A percentile compares a stretch with the other conserved stretches of the same genome.
Evolutionary conservation across 331 rosid species (phyloP).

Genomic region (Arachis monticola): DNA sequence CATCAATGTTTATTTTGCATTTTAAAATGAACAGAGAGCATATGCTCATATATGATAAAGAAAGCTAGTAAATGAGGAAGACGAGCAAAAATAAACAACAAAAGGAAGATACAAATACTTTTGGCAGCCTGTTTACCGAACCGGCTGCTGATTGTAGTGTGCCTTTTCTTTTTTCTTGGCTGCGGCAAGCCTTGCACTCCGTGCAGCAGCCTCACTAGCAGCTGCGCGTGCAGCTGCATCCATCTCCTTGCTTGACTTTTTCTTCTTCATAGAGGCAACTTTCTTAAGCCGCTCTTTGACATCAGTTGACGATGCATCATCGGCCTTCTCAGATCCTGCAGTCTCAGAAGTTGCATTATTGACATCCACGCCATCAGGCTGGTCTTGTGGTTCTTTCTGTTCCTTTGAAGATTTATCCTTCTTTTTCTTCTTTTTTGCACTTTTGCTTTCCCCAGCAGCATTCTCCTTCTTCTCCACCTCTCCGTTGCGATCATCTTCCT

Average conservation of each 20-base stretch:
- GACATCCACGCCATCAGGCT: conserved; percentile 42
- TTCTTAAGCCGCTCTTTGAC: conserved; percentile 78
- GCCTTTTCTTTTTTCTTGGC: conserved; percentile 79
- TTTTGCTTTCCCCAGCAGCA: conserved; percentile 60
- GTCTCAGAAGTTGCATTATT: conserved; percentile 44
- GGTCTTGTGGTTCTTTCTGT: conserved; percentile 63
- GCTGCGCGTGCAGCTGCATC: conserved; percentile 82
- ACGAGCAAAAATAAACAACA: conserved; percentile 24
- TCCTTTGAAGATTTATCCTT: conserved; percentile 75
- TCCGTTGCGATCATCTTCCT: conserved; percentile 43
- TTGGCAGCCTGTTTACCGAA: conserved; percentile 56
- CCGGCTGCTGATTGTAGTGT: conserved; percentile 80
- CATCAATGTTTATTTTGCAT: conserved; percentile 59
- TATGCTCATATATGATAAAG: conserved; percentile 52
- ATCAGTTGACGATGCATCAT: conserved; percentile 55
- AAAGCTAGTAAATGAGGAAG: conserved; percentile 19
- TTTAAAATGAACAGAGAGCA: conserved; percentile 54
- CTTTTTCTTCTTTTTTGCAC: conserved; percentile 75
- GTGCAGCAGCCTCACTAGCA: conserved; percentile 73
- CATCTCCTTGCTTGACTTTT: conserved; percentile 77
- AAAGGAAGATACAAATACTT: conserved; percentile 20
- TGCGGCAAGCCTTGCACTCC: conserved; percentile 68
- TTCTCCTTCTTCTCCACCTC: conserved; percentile 61
- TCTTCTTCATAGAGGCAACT: conserved; percentile 69
- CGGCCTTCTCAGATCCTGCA: conserved; percentile 54